Percentiles rank a stretch among this genome's conserved stretches.
These are phyloP conservation scores for Inonotus hispidus DNA, from an alignment of 1,284 basidiomycete species.

Conservation along the genomic window DNA sequence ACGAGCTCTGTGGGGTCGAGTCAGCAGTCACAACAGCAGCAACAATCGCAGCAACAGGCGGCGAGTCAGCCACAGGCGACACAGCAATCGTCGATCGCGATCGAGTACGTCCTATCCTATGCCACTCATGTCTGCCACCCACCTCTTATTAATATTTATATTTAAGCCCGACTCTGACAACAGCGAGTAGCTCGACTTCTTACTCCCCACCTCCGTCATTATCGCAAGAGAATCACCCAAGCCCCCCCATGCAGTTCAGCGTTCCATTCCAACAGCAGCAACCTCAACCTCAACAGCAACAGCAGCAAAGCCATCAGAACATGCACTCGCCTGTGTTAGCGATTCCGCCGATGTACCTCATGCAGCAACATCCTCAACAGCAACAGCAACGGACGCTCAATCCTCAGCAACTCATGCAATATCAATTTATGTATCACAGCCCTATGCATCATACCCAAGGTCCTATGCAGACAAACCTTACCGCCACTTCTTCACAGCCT, in stretches of 20 bases:
- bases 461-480: slow-evolving; percentile 16
- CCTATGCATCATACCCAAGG: slow-evolving; percentile 1
- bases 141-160: not conserved
- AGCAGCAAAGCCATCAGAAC: slow-evolving; percentile 31
- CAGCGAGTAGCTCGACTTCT: slow-evolving; percentile 4
- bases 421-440: slow-evolving; percentile 17
- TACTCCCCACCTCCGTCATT: slow-evolving; percentile 14
- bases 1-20: slow-evolving; percentile 35
- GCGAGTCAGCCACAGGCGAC: slow-evolving; percentile 21
- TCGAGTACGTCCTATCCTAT: slow-evolving; percentile 9
- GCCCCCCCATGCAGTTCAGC: slow-evolving; percentile 27
- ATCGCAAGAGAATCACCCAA: not conserved
- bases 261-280: slow-evolving; percentile 25
- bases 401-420: slow-evolving; percentile 26
- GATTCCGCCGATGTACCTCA: slow-evolving; percentile 31
- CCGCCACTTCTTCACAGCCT: slow-evolving; percentile 29
- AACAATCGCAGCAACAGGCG: slow-evolving; percentile 24
- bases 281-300: slow-evolving; percentile 25
- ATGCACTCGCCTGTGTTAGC: slow-evolving; percentile 19
- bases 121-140: not conserved
- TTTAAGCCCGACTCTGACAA: slow-evolving; percentile 13
- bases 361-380: slow-evolving; percentile 29
- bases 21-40: slow-evolving; percentile 25
- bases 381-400: slow-evolving; percentile 33
- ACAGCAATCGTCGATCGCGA: slow-evolving; percentile 28